Evolutionary conservation across 371 early-diverging fungal genomes (phyloP), one percentile per base, ranked within the genome.

Genomic region (Blastocladiella emersonii): DNA sequence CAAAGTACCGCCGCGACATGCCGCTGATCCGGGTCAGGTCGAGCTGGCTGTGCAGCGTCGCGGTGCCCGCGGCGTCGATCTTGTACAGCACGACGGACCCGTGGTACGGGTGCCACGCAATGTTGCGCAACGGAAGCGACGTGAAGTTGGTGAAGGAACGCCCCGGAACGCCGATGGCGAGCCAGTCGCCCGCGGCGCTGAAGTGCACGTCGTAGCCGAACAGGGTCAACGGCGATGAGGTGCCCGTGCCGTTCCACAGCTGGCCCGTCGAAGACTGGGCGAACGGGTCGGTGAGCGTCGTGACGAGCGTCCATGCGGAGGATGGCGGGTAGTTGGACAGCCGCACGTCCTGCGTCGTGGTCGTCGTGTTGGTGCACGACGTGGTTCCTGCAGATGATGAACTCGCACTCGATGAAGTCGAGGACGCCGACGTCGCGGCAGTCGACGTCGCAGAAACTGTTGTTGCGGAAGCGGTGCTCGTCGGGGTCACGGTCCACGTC

Each of bases 281-380:
- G 57, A 21, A 32, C 36, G 57, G 57, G 39, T 57, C 57, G 57
- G n/a, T 34, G 5, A 57, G n/a, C 21, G 35, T 57, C 23, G 57
- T 39, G 25, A 57, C n/a, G 23, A 36, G 30, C 19, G 37, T 59
- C 59, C 59, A 59, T 15, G 53, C 23, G 30, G 17, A 8, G 12
- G 30, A 7, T 51, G 53, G 27, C 30, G 27, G 10, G 13, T 8
- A 7, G 19, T 34, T 34, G 59, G 32, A 41, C 2, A 25, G 13
- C 25, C 13, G 36, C 3, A 36, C 32, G 30, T 7, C 10, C 3
- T 25, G 36, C 2, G 15, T 37, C 27, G 43, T 43, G 25, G 30
- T 35, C 27, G 34, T 8, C 25, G 34, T 57, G 56, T 25, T 56
- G 35, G 56, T 25, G 35, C 21, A 10, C 4, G 56, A 10, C 10